These are phyloP conservation scores for Catharanthus roseus DNA, from an alignment of 257 asterid genomes.

Conservation along the genomic window DNA sequence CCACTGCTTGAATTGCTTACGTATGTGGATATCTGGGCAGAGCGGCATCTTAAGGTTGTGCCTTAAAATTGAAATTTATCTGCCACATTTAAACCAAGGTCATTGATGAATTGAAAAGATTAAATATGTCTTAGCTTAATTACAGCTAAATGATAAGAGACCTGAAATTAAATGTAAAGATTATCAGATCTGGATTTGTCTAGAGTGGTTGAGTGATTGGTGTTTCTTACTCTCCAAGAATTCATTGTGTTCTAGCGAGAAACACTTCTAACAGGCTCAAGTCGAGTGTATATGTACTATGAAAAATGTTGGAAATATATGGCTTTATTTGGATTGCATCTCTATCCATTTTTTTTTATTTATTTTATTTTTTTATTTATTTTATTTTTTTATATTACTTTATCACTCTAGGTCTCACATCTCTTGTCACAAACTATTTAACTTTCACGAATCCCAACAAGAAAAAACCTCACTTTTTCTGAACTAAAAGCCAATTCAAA, in stretches of 20 bases:
- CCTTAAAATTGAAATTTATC: not conserved
- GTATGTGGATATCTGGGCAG: not conserved
- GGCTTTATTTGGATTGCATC: too few relatives aligned
- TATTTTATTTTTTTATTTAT: too few relatives aligned
- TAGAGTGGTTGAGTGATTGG: not conserved
- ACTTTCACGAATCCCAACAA: too few relatives aligned
- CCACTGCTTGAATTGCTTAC: too few relatives aligned
- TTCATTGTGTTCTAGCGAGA: not conserved
- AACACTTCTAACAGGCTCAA: not conserved
- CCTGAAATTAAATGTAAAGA: not conserved
- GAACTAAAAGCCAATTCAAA: too few relatives aligned
- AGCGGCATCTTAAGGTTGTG: not conserved
- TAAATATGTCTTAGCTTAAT: not conserved
- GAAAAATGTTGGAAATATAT: constrained; percentile 1
- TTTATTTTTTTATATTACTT: too few relatives aligned
- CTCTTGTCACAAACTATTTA: too few relatives aligned
- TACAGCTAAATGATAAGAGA: not conserved
- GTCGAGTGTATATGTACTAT: not conserved
- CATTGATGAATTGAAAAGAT: not conserved
- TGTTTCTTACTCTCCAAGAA: not conserved
- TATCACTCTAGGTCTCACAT: too few relatives aligned
- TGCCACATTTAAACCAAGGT: not conserved
- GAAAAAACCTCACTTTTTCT: too few relatives aligned
- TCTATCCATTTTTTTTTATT: too few relatives aligned
- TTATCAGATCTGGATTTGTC: not conserved